Evolutionary conservation across 2,329 filamentous ascomycete genomes (phyloP).

Genomic region (Trichoderma gracile): DNA sequence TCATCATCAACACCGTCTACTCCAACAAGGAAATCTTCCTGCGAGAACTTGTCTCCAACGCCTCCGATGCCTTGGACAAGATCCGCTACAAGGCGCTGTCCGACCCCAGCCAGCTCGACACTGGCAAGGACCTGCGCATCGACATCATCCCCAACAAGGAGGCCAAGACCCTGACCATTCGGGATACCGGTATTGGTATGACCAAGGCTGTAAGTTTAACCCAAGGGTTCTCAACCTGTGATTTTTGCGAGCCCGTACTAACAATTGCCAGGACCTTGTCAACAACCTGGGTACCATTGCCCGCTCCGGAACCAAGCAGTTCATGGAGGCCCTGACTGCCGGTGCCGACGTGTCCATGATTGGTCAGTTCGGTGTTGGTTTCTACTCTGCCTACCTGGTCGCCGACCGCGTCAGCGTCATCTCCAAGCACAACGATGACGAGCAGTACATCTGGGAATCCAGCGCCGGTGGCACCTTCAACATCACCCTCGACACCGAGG

Average conservation of each 20-base stretch:
- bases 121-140: conserved; percentile 96
- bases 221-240: not conserved
- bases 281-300: conserved; percentile 99
- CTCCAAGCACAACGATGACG: conserved; percentile 99
- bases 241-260: not conserved
- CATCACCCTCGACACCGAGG: conserved; percentile 85
- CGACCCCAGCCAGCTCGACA: conserved; percentile 95
- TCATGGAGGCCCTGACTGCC: conserved; percentile 98
- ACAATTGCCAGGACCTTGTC: conserved; percentile 74
- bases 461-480: conserved; percentile 96
- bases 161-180: conserved; percentile 95
- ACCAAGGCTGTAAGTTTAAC: conserved; percentile 90
- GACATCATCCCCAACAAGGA: conserved; percentile 98
- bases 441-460: conserved; percentile 99
- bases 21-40: conserved; percentile 99
- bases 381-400: conserved; percentile 99
- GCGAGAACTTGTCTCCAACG: conserved; percentile 97
- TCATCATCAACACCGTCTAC: conserved; percentile 99
- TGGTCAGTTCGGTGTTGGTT: conserved; percentile 99
- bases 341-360: conserved; percentile 99
- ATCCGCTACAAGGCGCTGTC: conserved; percentile 98
- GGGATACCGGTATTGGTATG: conserved; percentile 99
- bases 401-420: conserved; percentile 93
- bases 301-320: conserved; percentile 99
- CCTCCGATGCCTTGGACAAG: conserved; percentile 99